These are phyloP conservation scores for Aspergillus indologenus DNA, from an alignment of 495 filamentous ascomycete genomes.

Conservation along the genomic window DNA sequence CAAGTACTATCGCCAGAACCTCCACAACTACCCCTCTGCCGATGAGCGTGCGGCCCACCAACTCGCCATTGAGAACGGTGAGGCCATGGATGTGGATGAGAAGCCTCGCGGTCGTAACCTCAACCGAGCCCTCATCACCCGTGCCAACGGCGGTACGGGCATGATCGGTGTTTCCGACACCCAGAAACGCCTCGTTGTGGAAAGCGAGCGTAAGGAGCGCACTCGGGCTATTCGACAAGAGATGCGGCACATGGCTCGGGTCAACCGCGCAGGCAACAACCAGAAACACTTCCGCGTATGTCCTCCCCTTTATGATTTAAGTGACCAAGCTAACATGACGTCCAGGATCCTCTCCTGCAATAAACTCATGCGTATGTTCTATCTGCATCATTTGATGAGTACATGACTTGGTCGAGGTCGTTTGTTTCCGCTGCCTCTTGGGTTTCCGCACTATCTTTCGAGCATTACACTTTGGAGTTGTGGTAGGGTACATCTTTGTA, in stretches of 20 bases:
- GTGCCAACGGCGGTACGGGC: constrained; percentile 70
- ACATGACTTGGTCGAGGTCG: constrained; percentile 5
- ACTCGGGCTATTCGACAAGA: constrained; percentile 59
- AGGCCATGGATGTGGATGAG: constrained; percentile 42
- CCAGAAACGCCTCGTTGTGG: constrained; percentile 63
- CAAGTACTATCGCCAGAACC: constrained; percentile 87
- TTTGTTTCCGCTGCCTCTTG: background rate
- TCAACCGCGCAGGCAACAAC: constrained; percentile 61
- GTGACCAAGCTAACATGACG: constrained; percentile 18
- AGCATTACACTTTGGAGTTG: constrained; percentile 4
- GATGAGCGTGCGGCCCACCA: constrained; percentile 54
- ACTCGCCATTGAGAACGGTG: constrained; percentile 47
- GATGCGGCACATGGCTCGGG: constrained; percentile 57
- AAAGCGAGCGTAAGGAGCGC: constrained; percentile 63
- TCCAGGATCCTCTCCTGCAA: constrained; percentile 46
- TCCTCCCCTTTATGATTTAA: background rate
- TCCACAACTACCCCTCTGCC: constrained; percentile 72
- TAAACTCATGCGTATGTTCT: constrained; percentile 22
- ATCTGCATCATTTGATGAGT: constrained; percentile 13
- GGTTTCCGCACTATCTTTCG: background rate
- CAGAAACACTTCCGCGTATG: constrained; percentile 77
- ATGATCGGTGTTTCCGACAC: constrained; percentile 71
- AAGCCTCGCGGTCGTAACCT: constrained; percentile 39
- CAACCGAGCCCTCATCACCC: constrained; percentile 58
- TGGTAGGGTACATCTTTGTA: background rate